These are phyloP conservation scores for Fusarium sambucinum DNA, from an alignment of 2,329 filamentous ascomycete genomes.

Conservation along the genomic window DNA sequence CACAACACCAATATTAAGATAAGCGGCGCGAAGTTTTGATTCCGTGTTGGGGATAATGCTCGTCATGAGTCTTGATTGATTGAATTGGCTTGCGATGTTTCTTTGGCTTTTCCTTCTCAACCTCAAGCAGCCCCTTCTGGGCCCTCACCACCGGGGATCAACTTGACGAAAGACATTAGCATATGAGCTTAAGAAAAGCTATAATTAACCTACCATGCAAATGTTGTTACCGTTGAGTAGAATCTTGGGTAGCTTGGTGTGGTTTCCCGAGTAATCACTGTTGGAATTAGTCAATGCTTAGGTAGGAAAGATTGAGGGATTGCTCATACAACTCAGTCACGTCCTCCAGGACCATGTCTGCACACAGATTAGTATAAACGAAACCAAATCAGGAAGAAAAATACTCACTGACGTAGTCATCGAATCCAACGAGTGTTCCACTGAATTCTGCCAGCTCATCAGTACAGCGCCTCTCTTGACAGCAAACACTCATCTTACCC, in stretches of 20 bases:
- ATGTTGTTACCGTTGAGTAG: conserved; percentile 98
- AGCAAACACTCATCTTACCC: conserved; percentile 64
- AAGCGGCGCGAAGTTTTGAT: background rate
- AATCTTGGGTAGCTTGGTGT: conserved; percentile 93
- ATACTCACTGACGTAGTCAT: conserved; percentile 98
- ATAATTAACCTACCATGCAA: conserved; percentile 83
- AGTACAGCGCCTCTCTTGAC: conserved; percentile 15
- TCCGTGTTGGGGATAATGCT: background rate
- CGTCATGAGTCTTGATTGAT: conserved; percentile 4
- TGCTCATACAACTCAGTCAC: conserved; percentile 89
- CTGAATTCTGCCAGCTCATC: conserved; percentile 79
- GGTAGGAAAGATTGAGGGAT: background rate
- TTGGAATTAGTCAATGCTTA: conserved; percentile 40
- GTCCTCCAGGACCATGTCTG: conserved; percentile 98
- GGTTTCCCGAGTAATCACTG: conserved; percentile 90
- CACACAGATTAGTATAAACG: conserved; percentile 39
- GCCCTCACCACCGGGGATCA: conserved; percentile 83
- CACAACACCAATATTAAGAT: conserved; percentile 5
- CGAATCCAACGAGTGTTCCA: conserved; percentile 93
- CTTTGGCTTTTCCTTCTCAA: conserved; percentile 9
- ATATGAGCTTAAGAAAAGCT: background rate
- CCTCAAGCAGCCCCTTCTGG: conserved; percentile 58
- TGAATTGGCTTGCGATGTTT: conserved; percentile 12
- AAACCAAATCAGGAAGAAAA: background rate
- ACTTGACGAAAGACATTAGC: conserved; percentile 58